phyloP scores from a whole-genome alignment of 176 grass and related monocot genomes.

The Neostapfia colusana region DNA sequence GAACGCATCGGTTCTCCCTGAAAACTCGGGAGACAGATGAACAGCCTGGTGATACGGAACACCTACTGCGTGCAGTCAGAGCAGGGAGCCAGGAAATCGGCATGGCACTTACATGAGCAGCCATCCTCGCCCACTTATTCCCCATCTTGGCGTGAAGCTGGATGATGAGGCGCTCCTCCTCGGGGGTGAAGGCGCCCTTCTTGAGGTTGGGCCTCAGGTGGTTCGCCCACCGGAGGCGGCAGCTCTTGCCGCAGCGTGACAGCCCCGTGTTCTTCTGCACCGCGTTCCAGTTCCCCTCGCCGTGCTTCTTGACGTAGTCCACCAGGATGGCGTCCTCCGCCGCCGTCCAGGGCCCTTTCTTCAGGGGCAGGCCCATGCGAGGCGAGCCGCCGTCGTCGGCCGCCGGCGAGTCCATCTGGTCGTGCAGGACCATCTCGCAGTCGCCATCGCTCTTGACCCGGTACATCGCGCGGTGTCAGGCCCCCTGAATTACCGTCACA shows the following conservation, averaged over 20 bases:
- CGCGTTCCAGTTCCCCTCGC: constrained; percentile 87
- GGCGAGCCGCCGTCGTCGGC: constrained; percentile 53
- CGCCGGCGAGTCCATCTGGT: constrained; percentile 58
- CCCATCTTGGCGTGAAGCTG: constrained; percentile 80
- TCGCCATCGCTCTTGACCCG: constrained; percentile 53
- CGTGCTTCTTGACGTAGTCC: constrained; percentile 77
- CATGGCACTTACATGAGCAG: constrained; percentile 58
- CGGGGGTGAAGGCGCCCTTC: constrained; percentile 67
- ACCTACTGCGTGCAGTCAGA: not conserved
- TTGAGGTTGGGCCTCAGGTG: constrained; percentile 81
- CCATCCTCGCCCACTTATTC: constrained; percentile 92
- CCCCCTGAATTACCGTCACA: constrained; percentile 25
- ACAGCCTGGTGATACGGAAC: not conserved
- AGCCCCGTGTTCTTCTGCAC: constrained; percentile 78
- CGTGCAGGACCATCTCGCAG: constrained; percentile 51
- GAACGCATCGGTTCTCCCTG: constrained; percentile 9
- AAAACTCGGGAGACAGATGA: constrained; percentile 20
- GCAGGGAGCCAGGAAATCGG: constrained; percentile 4
- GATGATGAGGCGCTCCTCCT: constrained; percentile 73
- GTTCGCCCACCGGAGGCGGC: constrained; percentile 81
- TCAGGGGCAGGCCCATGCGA: constrained; percentile 39
- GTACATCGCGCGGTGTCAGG: constrained; percentile 38
- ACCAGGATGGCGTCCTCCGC: constrained; percentile 78
- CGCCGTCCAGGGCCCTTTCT: constrained; percentile 88
- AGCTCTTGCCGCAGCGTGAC: constrained; percentile 88